Evolutionary conservation across 768 basidiomycete genomes (phyloP), one percentile per base, ranked within the genome.

Genomic region (Lactarius quietus): DNA sequence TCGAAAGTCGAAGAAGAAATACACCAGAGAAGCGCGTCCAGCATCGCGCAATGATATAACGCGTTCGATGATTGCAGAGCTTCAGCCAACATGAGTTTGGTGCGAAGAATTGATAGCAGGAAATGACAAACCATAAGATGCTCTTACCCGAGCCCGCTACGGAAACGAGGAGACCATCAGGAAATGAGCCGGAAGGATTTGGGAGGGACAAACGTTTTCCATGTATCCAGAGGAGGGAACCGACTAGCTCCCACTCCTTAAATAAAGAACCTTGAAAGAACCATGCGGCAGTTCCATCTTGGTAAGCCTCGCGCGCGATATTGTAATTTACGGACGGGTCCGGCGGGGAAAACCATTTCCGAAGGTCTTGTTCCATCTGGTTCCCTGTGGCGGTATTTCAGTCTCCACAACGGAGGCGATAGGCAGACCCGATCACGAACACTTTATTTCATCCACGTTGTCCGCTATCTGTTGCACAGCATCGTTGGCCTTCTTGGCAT

Each of bases 71-170:
- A 45, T n/a, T 3, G 20, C 9, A n/a, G 43, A 10, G n/a, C 43
- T 45, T n/a, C 12, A 45, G 20, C 4, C 43, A 45, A 45, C 4
- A 45, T 45, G n/a, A 45, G 43, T n/a, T 45, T 10, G 3, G 3
- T 0, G 0, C 12, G 10, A 3, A 9, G 8, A 14, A n/a, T 10
- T 3, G n/a, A 0, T 3, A 5, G 3, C 0, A 5, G 20, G 12
- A 23, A 45, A 23, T 45, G 5, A 45, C 43, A 14, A 45, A 45
- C 45, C 4, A 23, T 10, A 45, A n/a, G 10, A 45, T 23, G 45
- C 45, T 45, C 45, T 45, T 45, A 0, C 45, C n/a, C 12, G 45
- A 45, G 45, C 45, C n/a, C n/a, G 45, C 45, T 23, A 45, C 4
- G 45, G 0, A 23, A 45, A 45, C 3, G n/a, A n/a, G n/a, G 12